Evolutionary conservation across 768 basidiomycete species (phyloP), one percentile per base, ranked within the genome.

Genomic region (Termitomyces sp.): DNA sequence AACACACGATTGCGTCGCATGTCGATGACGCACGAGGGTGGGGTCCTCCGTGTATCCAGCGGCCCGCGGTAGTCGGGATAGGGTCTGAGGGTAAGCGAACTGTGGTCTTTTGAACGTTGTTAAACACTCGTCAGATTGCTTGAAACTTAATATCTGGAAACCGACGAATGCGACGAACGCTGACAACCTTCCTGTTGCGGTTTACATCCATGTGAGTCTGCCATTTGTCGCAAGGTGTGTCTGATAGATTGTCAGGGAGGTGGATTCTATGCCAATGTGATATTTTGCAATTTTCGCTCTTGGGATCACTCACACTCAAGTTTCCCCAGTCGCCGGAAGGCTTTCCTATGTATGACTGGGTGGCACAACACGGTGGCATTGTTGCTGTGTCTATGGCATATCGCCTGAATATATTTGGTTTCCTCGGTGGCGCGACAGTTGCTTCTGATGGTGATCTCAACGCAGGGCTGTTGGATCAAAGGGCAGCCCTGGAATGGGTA

Each of bases 281-380:
- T 17, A 4, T 37, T 37, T 27, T 28, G 25, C n/a, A 7, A 4
- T 10, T 27, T 19, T 40, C 1, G 3, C 11, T 14, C n/a, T 17
- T 5, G 14, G 8, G 11, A 14, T 19, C 1, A 28, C 50, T 39
- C n/a, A 39, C 11, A 17, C 37, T 50, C 6, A 25, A 19, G 21
- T 37, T 19, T 6, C 12, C 21, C 6, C 28, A 78, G 76, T 70
- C 77, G 14, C 73, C 77, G 8, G 73, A 76, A 68, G 77, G 76
- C 7, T 79, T 78, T 57, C 79, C 78, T 1, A 62, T 79, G 59
- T 73, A 76, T 57, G 74, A 78, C 54, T 77, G 77, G 79, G 76
- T 80, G 5, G 68, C 72, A 5, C 75, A 76, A 57, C 65, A 75
- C 53, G 61, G 57, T 0, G 66, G 69, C 3, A 64, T 77, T 27